These are phyloP conservation scores for Polygonum aviculare DNA, from an alignment of 148 eudicot species.

Conservation along the genomic window DNA sequence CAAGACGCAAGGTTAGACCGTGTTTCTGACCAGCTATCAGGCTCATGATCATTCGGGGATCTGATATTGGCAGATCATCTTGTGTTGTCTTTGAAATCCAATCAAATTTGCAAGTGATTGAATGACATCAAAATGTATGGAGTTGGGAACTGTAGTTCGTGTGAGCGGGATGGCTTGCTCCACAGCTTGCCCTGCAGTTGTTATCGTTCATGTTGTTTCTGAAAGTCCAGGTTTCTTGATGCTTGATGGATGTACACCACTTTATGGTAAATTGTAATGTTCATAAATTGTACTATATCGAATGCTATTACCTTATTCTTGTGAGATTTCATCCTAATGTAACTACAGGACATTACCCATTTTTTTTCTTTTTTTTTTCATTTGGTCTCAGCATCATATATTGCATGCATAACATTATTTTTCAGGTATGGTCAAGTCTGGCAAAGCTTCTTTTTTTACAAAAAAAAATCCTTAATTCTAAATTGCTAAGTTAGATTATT, in stretches of 20 bases:
- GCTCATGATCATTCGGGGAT: not conserved
- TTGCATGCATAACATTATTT: too few relatives aligned
- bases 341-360: not conserved
- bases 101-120: not conserved
- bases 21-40: constrained; percentile 1
- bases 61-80: not conserved
- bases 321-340: not conserved
- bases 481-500: too few relatives aligned
- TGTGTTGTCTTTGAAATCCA: not conserved
- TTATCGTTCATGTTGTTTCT: not conserved
- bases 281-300: not conserved
- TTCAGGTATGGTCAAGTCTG: too few relatives aligned
- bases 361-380: too few relatives aligned
- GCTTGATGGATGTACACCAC: not conserved
- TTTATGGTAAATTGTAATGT: not conserved
- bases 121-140: not conserved
- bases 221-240: not conserved
- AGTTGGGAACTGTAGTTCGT: not conserved
- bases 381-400: too few relatives aligned
- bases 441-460: too few relatives aligned
- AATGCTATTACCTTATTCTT: constrained; percentile 1
- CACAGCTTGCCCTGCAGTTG: not conserved
- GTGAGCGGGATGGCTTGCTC: not conserved
- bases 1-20: constrained; percentile 63
- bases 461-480: too few relatives aligned